phyloP scores from a whole-genome alignment of 257 asterid genomes.

The Jasminum sambac region DNA sequence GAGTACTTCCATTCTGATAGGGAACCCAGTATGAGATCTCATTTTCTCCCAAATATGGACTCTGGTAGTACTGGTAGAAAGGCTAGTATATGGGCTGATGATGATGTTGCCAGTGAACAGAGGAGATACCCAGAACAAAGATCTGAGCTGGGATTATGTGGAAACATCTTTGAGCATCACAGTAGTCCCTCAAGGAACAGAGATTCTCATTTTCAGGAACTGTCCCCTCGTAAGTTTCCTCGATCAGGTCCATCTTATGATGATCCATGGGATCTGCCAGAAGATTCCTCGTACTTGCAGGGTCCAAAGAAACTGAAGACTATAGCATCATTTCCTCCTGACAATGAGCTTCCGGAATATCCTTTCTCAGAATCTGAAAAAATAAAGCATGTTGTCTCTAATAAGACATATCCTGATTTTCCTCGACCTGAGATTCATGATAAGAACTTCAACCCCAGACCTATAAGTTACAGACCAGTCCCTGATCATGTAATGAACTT shows the following conservation, averaged over 20 bases:
- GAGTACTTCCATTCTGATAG: conserved; percentile 51
- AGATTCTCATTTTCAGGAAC: conserved; percentile 45
- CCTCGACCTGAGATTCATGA: conserved; percentile 42
- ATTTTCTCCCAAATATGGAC: conserved; percentile 48
- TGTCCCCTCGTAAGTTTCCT: conserved; percentile 51
- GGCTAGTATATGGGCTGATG: conserved; percentile 45
- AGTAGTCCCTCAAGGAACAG: conserved; percentile 54
- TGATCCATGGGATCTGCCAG: conserved; percentile 95
- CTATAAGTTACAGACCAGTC: conserved; percentile 47
- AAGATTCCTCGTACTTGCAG: conserved; percentile 59
- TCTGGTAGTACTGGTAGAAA: conserved; percentile 43
- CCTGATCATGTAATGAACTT: conserved; percentile 41
- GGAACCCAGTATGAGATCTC: conserved; percentile 55
- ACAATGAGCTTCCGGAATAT: conserved; percentile 75
- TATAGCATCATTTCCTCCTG: conserved; percentile 40
- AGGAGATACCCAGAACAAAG: conserved; percentile 48
- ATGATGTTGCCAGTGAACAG: conserved; percentile 41
- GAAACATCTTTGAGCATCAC: conserved; percentile 44
- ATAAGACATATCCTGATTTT: conserved; percentile 38
- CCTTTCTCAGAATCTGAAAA: conserved; percentile 68
- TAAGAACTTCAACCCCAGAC: conserved; percentile 51
- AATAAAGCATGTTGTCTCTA: conserved; percentile 41
- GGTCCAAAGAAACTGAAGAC: conserved; percentile 66
- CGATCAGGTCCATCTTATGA: conserved; percentile 51
- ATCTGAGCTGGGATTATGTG: conserved; percentile 41